Conservation (phyloP, 139 green algal genomes). For the Tetradesmus lagerheimii region DNA sequence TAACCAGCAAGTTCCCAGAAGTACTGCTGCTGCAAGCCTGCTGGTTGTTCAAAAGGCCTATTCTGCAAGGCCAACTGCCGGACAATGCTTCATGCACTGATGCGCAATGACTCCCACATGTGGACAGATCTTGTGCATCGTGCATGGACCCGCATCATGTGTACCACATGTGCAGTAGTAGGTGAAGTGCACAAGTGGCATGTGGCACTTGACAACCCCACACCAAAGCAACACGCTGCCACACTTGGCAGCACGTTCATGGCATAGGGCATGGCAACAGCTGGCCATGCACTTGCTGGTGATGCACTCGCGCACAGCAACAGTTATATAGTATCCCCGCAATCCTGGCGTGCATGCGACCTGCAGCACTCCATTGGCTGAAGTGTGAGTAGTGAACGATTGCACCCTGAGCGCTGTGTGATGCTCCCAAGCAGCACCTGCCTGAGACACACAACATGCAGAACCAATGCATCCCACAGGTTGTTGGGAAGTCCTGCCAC, state of each 20-base stretch:
- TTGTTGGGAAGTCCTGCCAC: neutral
- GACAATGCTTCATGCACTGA: neutral
- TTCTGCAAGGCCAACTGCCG: neutral
- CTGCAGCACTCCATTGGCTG: neutral
- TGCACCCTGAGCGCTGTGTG: neutral
- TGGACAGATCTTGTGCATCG: neutral
- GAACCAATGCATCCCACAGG: neutral
- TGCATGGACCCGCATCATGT: slow-evolving; percentile 2
- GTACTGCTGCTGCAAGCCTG: neutral
- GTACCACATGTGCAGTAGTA: neutral
- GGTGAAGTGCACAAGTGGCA: neutral
- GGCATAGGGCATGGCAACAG: neutral
- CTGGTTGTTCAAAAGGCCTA: neutral
- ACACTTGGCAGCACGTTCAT: neutral
- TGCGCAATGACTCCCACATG: neutral
- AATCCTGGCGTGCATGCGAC: neutral
- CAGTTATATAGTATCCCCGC: neutral
- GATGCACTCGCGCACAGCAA: too few species aligned
- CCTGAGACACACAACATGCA: neutral
- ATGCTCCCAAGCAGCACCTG: neutral
- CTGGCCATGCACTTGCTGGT: too few species aligned
- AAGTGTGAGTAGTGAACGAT: neutral
- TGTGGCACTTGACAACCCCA: neutral
- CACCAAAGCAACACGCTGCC: neutral
- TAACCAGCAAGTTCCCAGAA: neutral